These are phyloP conservation scores for Tylopilus balloui DNA, from an alignment of 768 basidiomycete genomes.

Conservation along the genomic window DNA sequence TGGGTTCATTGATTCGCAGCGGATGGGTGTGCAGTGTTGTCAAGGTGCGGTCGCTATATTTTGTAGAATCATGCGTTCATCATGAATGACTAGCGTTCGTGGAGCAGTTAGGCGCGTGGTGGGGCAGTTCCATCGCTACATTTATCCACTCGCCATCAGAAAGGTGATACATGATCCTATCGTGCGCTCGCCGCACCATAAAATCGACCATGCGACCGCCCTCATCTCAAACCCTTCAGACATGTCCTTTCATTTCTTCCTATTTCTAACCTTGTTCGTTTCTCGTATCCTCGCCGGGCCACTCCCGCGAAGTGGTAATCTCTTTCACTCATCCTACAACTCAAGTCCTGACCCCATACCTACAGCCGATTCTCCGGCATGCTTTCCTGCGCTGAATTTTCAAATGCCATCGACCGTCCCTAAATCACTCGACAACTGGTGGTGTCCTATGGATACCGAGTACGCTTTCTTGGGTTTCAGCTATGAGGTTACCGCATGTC, in stretches of 20 bases:
- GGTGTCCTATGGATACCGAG: conserved; percentile 61
- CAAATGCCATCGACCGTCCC: conserved; percentile 51
- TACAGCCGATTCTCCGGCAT: conserved; percentile 9
- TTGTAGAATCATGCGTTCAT: not conserved
- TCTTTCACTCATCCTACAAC: not conserved
- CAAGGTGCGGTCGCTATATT: not conserved
- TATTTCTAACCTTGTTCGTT: conserved; percentile 7
- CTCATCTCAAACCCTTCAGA: not conserved
- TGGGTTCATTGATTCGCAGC: too few relatives aligned
- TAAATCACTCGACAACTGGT: conserved; percentile 46
- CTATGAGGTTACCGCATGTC: conserved; percentile 67
- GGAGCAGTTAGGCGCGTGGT: not conserved
- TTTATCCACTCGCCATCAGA: not conserved
- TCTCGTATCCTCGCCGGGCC: conserved; percentile 12
- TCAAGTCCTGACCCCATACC: not conserved
- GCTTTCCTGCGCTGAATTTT: conserved; percentile 44
- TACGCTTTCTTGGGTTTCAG: conserved; percentile 77
- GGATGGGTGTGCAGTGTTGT: too few relatives aligned
- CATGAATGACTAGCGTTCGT: too few relatives aligned
- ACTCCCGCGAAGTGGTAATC: conserved; percentile 11
- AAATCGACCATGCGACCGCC: conserved; percentile 2
- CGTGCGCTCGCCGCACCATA: not conserved
- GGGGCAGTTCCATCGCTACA: not conserved
- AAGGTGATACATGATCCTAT: not conserved
- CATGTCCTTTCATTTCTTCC: conserved; percentile 6